Evolutionary conservation across 208 protist genomes (phyloP), one percentile per base, ranked within the genome.

Genomic region (Trypanosoma brucei): DNA sequence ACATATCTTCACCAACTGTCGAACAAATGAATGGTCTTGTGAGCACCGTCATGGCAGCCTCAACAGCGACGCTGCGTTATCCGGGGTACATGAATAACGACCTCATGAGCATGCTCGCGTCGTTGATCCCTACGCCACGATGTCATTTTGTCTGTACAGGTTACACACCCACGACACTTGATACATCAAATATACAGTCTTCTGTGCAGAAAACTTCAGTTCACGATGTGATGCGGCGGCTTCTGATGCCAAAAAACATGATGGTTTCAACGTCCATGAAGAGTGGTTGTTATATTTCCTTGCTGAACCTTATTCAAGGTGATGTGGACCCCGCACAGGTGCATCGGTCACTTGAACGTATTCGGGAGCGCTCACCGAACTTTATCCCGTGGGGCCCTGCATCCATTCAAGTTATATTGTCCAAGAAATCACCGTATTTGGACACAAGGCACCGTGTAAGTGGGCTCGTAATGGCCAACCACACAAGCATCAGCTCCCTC

Each of bases 381-480:
- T 99, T 99, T 78, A 99, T 99, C 68, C 97, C 98, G 33, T 99
- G 99, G 98, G 98, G 98, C 0, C 90, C 95, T 11, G 95, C 96
- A 36, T 94, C 84, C 14, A 97, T 98, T 53, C 94, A 99, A 87
- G 96, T 99, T 0, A 92, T 95, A 40, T 71, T 98, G 7, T 97
- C 93, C 5, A 89, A 91, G 60, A 92, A 96, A 69, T 98, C 93
- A 3, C 98, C 98, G 5, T 99, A 99, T 76, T 67, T 99, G 2
- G 83, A 98, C 70, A 91, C 96, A 40, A 61, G 88, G 8, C 94
- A 99, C 73, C 92, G 98, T 39, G 98, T 99, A 39, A 98, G 82
- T 49, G 99, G 99, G 11, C 87, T 99, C 13, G 98, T 99, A 70
- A 77, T 99, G 60, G 98, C 98, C 4, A 99, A 99, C 80, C 99